Evolutionary conservation across 2,329 filamentous ascomycete genomes (phyloP).

Genomic region (Alternaria longipes): DNA sequence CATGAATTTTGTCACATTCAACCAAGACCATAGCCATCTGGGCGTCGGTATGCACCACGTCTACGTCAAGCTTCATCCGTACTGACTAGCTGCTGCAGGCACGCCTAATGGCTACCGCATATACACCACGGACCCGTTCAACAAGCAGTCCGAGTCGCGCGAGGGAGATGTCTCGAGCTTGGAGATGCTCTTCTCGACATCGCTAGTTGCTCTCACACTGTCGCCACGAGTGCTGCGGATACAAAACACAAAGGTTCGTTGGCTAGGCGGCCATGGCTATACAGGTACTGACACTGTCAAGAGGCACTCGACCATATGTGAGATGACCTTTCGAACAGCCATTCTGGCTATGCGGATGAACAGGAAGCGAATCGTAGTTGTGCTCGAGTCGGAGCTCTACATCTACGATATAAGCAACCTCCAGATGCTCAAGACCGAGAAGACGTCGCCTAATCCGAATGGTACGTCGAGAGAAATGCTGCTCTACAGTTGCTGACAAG

Average conservation of each 20-base stretch:
- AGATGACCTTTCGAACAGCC: slow-evolving; percentile 97
- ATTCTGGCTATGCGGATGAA: slow-evolving; percentile 94
- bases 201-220: slow-evolving; percentile 89
- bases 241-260: slow-evolving; percentile 89
- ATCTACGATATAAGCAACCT: slow-evolving; percentile 99
- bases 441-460: slow-evolving; percentile 90
- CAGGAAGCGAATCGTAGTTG: slow-evolving; percentile 89
- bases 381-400: slow-evolving; percentile 96
- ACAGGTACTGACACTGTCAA: slow-evolving; percentile 44
- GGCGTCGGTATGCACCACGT: slow-evolving; percentile 77
- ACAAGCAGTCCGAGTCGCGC: slow-evolving; percentile 91
- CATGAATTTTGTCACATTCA: slow-evolving; percentile 99
- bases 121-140: slow-evolving; percentile 96
- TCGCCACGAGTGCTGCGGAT: slow-evolving; percentile 93
- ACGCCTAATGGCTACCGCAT: slow-evolving; percentile 95
- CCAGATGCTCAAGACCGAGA: slow-evolving; percentile 90
- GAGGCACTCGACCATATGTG: slow-evolving; percentile 88
- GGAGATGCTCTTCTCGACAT: slow-evolving; percentile 99
- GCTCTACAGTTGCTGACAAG: slow-evolving; percentile 23
- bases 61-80: neutral
- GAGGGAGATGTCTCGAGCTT: slow-evolving; percentile 95
- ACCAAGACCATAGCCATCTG: slow-evolving; percentile 97
- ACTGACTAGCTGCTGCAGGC: slow-evolving; percentile 60
- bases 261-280: neutral
- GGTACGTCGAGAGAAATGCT: slow-evolving; percentile 55